Evolutionary conservation across 2,329 filamentous ascomycete genomes (phyloP).

Genomic region (Colletotrichum euphorbiae): DNA sequence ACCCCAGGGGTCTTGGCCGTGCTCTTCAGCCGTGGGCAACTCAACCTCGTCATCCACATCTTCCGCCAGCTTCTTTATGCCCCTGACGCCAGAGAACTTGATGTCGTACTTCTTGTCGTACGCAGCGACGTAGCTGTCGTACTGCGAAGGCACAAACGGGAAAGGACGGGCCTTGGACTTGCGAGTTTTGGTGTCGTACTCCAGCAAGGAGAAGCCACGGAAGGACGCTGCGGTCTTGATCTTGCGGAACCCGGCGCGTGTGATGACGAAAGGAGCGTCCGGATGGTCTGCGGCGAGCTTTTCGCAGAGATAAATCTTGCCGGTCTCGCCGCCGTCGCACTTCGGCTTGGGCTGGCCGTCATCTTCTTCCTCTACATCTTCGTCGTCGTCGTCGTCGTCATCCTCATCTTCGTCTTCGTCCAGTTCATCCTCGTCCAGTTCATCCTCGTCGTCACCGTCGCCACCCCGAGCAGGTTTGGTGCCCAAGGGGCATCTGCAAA

Average conservation of each 20-base stretch:
- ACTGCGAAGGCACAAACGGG: conserved; percentile 41
- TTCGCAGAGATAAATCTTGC: conserved; percentile 35
- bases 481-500: conserved; percentile 45
- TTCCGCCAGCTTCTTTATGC: conserved; percentile 44
- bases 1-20: conserved; percentile 45
- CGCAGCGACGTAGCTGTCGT: conserved; percentile 48
- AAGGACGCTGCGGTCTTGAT: conserved; percentile 42
- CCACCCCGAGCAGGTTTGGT: conserved; percentile 20
- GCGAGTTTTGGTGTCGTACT: conserved; percentile 13
- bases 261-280: conserved; percentile 36
- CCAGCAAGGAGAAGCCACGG: conserved; percentile 40
- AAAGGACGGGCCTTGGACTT: conserved; percentile 42
- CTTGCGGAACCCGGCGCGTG: conserved; percentile 30
- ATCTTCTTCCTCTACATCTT: conserved; percentile 34
- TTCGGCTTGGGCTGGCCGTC: conserved; percentile 30
- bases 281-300: conserved; percentile 41
- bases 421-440: conserved; percentile 38
- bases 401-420: conserved; percentile 35
- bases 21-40: conserved; percentile 42
- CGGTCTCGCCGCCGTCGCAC: conserved; percentile 42
- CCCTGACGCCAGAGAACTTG: conserved; percentile 44
- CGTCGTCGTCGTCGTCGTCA: conserved; percentile 40
- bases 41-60: conserved; percentile 40
- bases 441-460: conserved; percentile 40
- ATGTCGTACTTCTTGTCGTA: conserved; percentile 51